Evolutionary conservation across 108 stramenopile species (phyloP).

Genomic region (Cylindrotheca closterium): DNA sequence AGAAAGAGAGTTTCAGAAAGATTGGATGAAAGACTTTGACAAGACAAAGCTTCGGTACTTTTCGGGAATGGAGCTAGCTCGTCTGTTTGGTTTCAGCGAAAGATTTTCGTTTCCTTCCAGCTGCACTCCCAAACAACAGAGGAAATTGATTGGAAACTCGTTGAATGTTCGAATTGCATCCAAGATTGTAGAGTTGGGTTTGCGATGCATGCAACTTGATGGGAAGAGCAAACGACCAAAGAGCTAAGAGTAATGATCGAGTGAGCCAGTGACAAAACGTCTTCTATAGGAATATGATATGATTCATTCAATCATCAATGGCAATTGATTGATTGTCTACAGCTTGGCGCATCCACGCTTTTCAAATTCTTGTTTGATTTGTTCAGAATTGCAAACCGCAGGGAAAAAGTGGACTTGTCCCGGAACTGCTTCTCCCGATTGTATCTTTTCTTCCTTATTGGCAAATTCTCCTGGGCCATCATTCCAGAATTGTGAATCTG

Average conservation of each 20-base stretch:
- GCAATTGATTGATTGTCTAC: too few species aligned
- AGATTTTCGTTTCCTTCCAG: slow-evolving; percentile 59
- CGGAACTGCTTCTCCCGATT: slow-evolving; percentile 25
- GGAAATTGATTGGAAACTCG: slow-evolving; percentile 85
- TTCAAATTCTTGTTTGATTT: slow-evolving; percentile 59
- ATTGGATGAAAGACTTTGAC: slow-evolving; percentile 56
- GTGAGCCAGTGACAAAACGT: too few species aligned
- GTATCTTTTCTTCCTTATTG: slow-evolving; percentile 36
- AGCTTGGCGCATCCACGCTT: slow-evolving; percentile 53
- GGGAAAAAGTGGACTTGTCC: slow-evolving; percentile 76
- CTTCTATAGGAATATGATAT: too few species aligned
- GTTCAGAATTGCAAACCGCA: slow-evolving; percentile 56
- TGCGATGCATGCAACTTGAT: neutral
- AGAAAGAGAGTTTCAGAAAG: slow-evolving; percentile 50
- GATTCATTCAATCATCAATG: too few species aligned
- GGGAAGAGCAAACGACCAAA: too few species aligned
- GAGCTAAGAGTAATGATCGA: too few species aligned
- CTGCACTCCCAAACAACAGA: slow-evolving; percentile 65
- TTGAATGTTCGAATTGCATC: slow-evolving; percentile 77
- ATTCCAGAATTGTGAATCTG: slow-evolving; percentile 56
- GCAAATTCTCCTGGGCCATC: slow-evolving; percentile 54
- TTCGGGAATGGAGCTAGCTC: slow-evolving; percentile 77
- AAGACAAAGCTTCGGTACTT: slow-evolving; percentile 66
- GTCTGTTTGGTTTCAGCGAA: slow-evolving; percentile 67
- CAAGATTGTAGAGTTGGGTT: slow-evolving; percentile 53